A percentile compares a stretch with the other conserved stretches of the same genome.
These are phyloP conservation scores for Tylopilus felleus DNA, from an alignment of 768 basidiomycete species.

Conservation along the genomic window DNA sequence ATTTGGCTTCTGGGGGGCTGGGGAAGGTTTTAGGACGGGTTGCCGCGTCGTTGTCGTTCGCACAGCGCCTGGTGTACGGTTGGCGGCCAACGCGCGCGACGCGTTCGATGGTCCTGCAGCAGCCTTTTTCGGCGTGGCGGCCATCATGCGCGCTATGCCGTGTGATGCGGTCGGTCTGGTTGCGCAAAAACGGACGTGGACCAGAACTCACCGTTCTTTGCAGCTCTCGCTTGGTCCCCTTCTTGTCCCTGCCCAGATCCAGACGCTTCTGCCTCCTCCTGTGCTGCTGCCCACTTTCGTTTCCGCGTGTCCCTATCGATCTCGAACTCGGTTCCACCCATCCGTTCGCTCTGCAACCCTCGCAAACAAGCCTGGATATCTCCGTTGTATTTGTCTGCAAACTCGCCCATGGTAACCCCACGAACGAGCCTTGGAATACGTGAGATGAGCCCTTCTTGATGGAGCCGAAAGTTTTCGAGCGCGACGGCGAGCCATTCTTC, in stretches of 20 bases:
- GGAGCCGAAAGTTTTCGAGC: constrained; percentile 69
- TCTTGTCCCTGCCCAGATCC: constrained; percentile 22
- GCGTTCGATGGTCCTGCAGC: constrained; percentile 42
- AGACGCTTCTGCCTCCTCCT: constrained; percentile 49
- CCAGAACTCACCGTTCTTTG: constrained; percentile 52
- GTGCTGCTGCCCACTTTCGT: constrained; percentile 69
- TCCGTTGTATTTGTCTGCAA: constrained; percentile 74
- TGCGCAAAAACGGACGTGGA: neutral
- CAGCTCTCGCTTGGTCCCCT: constrained; percentile 35
- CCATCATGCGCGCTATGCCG: constrained; percentile 41
- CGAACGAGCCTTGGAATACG: constrained; percentile 76
- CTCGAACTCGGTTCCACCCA: constrained; percentile 50
- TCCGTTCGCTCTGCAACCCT: constrained; percentile 62
- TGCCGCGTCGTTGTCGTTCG: constrained; percentile 28
- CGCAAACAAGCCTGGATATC: constrained; percentile 69
- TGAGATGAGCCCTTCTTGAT: constrained; percentile 70
- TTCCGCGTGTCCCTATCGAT: constrained; percentile 70
- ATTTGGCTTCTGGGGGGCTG: constrained; percentile 35
- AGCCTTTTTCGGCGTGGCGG: constrained; percentile 53
- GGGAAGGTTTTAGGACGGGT: constrained; percentile 29
- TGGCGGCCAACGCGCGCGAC: constrained; percentile 37
- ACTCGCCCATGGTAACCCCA: constrained; percentile 69
- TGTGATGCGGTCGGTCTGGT: neutral
- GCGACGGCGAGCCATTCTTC: constrained; percentile 71
- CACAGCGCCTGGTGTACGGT: constrained; percentile 42